Conservation (phyloP, 2,329 filamentous ascomycete species). For the Penicillium sp. region DNA sequence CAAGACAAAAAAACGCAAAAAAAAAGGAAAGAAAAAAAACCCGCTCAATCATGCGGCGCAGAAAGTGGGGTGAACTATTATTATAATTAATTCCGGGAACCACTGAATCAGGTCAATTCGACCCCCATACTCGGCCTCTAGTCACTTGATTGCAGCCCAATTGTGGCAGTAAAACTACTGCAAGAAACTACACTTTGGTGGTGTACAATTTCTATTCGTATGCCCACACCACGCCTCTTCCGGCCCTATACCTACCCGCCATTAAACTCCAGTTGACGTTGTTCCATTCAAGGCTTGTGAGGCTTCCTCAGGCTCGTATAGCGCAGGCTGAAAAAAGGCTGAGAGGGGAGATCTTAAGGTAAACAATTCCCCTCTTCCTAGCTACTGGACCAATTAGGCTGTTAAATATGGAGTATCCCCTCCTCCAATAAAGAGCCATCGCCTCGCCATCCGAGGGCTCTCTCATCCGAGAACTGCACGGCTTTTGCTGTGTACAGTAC, state of each 20-base stretch:
- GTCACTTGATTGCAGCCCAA: no score
- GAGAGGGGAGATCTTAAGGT: background rate
- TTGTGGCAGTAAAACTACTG: background rate
- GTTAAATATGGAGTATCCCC: background rate
- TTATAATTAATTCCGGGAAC: background rate
- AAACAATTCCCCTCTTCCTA: background rate
- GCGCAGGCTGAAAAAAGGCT: slow-evolving; percentile 3
- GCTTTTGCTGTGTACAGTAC: background rate
- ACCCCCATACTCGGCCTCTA: background rate
- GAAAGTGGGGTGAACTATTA: slow-evolving; percentile 11
- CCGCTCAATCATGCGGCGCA: slow-evolving; percentile 4
- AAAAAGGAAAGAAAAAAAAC: background rate
- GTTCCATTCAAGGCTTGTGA: no score
- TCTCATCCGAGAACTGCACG: background rate
- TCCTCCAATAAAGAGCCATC: background rate
- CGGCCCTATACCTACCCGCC: background rate
- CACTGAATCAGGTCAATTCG: background rate
- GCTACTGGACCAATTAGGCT: background rate
- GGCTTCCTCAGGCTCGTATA: slow-evolving; percentile 14
- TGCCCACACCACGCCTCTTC: background rate
- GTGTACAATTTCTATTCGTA: background rate
- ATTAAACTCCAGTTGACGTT: no score
- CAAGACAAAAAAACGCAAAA: background rate
- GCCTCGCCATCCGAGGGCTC: background rate
- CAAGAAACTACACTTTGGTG: background rate